Conservation (phyloP, 805 yeast species). For the Pichia sporocuriosa region DNA sequence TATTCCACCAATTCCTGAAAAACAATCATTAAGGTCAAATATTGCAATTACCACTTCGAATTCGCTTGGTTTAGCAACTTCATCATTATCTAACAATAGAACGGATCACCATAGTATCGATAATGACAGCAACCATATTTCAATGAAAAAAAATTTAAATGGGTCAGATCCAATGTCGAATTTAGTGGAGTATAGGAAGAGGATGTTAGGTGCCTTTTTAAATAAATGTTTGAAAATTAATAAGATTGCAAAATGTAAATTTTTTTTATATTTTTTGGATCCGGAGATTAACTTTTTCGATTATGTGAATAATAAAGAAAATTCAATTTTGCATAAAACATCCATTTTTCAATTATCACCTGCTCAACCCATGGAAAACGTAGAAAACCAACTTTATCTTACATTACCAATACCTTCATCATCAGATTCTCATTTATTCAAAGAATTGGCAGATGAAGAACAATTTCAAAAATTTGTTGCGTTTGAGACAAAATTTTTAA, state of each 20-base stretch:
- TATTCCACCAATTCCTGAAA: slow-evolving; percentile 92
- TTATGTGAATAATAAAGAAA: slow-evolving; percentile 51
- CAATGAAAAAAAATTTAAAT: background rate
- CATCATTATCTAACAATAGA: slow-evolving; percentile 1
- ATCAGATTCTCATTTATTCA: slow-evolving; percentile 21
- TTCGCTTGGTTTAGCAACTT: slow-evolving; percentile 20
- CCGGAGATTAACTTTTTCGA: slow-evolving; percentile 84
- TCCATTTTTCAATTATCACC: slow-evolving; percentile 57
- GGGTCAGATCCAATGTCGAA: slow-evolving; percentile 10
- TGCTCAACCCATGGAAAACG: slow-evolving; percentile 46
- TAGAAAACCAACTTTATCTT: slow-evolving; percentile 47
- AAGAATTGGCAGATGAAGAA: slow-evolving; percentile 23
- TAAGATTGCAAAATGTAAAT: slow-evolving; percentile 49
- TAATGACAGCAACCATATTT: background rate
- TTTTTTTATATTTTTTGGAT: slow-evolving; percentile 73
- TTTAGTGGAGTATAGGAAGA: slow-evolving; percentile 53
- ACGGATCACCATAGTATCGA: background rate
- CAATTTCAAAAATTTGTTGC: slow-evolving; percentile 24
- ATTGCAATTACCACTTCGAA: slow-evolving; percentile 26
- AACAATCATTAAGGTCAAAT: slow-evolving; percentile 49
- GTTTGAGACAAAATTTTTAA: slow-evolving; percentile 28
- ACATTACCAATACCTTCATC: slow-evolving; percentile 53
- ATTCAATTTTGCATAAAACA: slow-evolving; percentile 42
- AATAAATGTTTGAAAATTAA: slow-evolving; percentile 61
- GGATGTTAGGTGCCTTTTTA: slow-evolving; percentile 70